Percentiles rank a stretch among this genome's conserved stretches.
Conservation (phyloP, 2,329 filamentous ascomycete species). For the Alternaria triticina region DNA sequence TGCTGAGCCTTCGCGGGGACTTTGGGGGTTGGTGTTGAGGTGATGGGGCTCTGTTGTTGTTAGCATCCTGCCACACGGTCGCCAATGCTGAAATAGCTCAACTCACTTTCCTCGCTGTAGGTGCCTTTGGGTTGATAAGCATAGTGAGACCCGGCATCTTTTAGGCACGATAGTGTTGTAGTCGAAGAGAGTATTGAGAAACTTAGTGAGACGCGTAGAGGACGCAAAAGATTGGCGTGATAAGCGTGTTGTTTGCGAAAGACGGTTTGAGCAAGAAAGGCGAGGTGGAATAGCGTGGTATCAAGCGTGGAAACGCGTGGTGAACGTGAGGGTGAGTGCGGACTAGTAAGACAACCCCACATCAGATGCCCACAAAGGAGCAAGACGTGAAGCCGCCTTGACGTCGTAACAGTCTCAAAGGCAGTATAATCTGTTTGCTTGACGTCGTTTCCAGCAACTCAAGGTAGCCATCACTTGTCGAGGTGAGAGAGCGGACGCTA, state of each 20-base stretch:
- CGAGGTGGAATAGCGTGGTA: background rate
- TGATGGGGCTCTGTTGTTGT: background rate
- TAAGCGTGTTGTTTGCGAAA: background rate
- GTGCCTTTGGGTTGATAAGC: constrained; percentile 2
- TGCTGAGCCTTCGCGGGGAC: background rate
- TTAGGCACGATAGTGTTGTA: background rate
- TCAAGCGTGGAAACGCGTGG: background rate
- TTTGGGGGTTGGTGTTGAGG: background rate
- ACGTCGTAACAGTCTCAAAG: background rate
- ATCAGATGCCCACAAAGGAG: background rate
- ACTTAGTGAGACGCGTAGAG: background rate
- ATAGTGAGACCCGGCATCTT: background rate
- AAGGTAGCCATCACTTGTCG: background rate
- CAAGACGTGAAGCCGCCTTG: background rate
- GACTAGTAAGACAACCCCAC: background rate
- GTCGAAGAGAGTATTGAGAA: background rate
- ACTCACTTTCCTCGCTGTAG: constrained; percentile 16
- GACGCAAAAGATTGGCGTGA: background rate
- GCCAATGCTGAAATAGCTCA: fast-evolving
- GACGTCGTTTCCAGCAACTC: fast-evolving
- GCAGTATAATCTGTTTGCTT: background rate
- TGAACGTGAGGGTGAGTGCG: background rate
- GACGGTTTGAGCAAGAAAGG: background rate
- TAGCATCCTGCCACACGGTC: background rate
- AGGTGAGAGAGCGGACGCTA: background rate